Evolutionary conservation across 768 basidiomycete genomes (phyloP).

Genomic region (Termitomyces sp.): DNA sequence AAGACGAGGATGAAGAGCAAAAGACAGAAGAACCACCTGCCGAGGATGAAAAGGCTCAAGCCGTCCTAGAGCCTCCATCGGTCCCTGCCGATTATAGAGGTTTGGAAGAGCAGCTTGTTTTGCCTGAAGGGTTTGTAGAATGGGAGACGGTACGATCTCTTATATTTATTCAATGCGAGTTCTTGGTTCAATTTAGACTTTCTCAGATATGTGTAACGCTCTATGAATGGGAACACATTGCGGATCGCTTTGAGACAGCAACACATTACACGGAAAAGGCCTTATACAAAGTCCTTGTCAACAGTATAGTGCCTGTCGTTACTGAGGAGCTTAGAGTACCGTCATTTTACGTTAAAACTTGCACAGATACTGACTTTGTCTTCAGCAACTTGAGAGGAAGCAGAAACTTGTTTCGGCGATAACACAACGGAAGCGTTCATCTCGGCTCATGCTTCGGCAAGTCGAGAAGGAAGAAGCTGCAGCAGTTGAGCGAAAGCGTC

Average conservation of each 20-base stretch:
- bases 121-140: conserved; percentile 62
- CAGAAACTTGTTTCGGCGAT: conserved; percentile 68
- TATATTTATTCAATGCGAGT: too few relatives aligned
- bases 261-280: conserved; percentile 79
- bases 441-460: conserved; percentile 80
- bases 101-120: conserved; percentile 16
- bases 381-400: conserved; percentile 59
- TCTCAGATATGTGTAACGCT: conserved; percentile 76
- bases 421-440: conserved; percentile 84
- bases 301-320: conserved; percentile 67
- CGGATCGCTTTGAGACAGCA: conserved; percentile 69
- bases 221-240: conserved; percentile 80
- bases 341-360: background rate
- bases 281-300: conserved; percentile 61
- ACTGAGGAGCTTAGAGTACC: conserved; percentile 59
- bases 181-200: background rate
- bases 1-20: conserved; percentile 4
- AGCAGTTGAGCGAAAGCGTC: conserved; percentile 50
- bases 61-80: background rate
- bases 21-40: conserved; percentile 7
- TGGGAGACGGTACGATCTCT: conserved; percentile 77
- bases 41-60: conserved; percentile 10
- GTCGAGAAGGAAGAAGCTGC: conserved; percentile 72
- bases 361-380: conserved; percentile 3
- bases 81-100: conserved; percentile 11